These are phyloP conservation scores for Cladosporium sp. DNA, from an alignment of 2,329 filamentous ascomycete genomes.

Conservation along the genomic window DNA sequence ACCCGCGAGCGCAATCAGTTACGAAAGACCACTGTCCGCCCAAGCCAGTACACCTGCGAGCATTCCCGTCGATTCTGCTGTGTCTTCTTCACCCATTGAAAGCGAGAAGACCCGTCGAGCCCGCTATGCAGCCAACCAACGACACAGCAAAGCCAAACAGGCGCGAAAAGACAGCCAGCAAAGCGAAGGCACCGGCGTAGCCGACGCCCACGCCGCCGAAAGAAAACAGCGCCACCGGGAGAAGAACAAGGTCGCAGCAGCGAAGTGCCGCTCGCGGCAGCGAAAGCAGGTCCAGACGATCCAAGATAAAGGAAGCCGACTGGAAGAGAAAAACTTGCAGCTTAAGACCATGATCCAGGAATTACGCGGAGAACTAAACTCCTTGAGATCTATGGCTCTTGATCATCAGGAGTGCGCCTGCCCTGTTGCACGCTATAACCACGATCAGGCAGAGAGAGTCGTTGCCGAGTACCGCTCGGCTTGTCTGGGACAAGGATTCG, in stretches of 20 bases:
- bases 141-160: slow-evolving; percentile 6
- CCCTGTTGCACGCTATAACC: not conserved
- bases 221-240: slow-evolving; percentile 6
- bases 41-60: not conserved
- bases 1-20: not conserved
- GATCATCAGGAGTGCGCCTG: slow-evolving; percentile 1
- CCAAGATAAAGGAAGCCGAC: not conserved
- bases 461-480: not conserved
- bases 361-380: slow-evolving; percentile 1
- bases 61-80: not conserved
- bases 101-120: slow-evolving; percentile 8
- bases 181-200: not conserved
- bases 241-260: slow-evolving; percentile 18
- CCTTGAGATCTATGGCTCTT: not conserved
- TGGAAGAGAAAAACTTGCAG: slow-evolving; percentile 4
- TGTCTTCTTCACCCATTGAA: not conserved
- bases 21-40: not conserved
- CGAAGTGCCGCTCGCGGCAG: slow-evolving; percentile 10
- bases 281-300: slow-evolving; percentile 12
- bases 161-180: slow-evolving; percentile 7
- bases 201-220: not conserved
- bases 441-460: slow-evolving; percentile 8
- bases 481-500: not conserved
- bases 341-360: slow-evolving; percentile 10
- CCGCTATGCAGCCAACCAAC: slow-evolving; percentile 15